phyloP scores from a whole-genome alignment of 176 grass and related monocot species.

The Themeda triandra region DNA sequence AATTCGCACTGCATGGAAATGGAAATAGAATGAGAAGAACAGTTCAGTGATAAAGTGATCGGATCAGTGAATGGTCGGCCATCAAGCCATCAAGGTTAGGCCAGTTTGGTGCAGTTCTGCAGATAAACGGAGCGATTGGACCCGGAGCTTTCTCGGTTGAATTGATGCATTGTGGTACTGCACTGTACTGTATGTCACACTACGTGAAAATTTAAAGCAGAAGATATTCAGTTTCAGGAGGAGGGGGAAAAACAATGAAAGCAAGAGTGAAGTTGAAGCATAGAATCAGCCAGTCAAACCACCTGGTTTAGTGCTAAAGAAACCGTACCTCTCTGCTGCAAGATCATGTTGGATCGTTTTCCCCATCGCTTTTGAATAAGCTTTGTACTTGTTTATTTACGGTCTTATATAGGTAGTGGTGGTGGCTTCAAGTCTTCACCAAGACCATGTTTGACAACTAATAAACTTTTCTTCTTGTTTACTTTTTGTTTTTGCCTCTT shows the following conservation, averaged over 20 bases:
- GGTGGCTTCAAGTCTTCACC: neutral
- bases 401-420: neutral
- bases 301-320: conserved; percentile 34
- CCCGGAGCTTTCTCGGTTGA: neutral
- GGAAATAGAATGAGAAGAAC: neutral
- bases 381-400: neutral
- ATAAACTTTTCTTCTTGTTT: neutral
- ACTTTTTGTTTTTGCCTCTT: neutral
- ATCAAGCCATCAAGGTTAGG: neutral
- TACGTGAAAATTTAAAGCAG: neutral
- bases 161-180: neutral
- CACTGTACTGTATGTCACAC: neutral
- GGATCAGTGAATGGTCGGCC: neutral
- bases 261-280: conserved; percentile 1
- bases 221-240: neutral
- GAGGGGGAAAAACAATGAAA: neutral
- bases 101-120: neutral
- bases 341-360: conserved; percentile 21
- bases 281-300: conserved; percentile 19
- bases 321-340: neutral
- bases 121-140: neutral
- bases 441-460: conserved; percentile 12
- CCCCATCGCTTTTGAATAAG: conserved; percentile 8
- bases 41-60: neutral
- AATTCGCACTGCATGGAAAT: neutral